These are phyloP conservation scores for Zygotorulaspora chibaensis DNA, from an alignment of 805 yeast genomes.

Conservation along the genomic window DNA sequence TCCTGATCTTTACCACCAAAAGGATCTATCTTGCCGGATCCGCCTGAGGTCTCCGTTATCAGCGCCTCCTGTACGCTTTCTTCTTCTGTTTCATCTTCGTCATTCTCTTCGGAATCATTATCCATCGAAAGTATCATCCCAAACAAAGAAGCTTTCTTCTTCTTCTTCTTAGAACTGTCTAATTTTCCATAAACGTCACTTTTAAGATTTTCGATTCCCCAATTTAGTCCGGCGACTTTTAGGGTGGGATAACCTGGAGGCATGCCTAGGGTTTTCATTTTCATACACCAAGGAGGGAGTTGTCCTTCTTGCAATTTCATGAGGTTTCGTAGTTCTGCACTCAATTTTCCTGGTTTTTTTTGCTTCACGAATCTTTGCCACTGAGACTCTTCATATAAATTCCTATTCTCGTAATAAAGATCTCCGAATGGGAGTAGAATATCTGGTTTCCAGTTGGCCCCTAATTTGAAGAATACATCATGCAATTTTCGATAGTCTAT, in stretches of 20 bases:
- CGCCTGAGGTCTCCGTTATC: background rate
- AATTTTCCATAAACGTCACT: slow-evolving; percentile 35
- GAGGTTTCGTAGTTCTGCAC: slow-evolving; percentile 60
- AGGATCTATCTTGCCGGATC: background rate
- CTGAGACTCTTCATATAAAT: slow-evolving; percentile 43
- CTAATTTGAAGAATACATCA: slow-evolving; percentile 82
- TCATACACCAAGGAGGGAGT: slow-evolving; percentile 76
- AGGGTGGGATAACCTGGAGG: slow-evolving; percentile 79
- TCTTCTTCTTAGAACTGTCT: slow-evolving; percentile 12
- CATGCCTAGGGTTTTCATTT: slow-evolving; percentile 66
- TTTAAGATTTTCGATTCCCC: slow-evolving; percentile 38
- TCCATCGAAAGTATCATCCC: slow-evolving; percentile 32
- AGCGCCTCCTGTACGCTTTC: background rate
- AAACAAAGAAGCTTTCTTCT: slow-evolving; percentile 23
- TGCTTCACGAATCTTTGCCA: slow-evolving; percentile 33
- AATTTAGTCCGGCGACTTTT: slow-evolving; percentile 51
- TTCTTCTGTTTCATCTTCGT: slow-evolving; percentile 6
- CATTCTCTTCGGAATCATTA: slow-evolving; percentile 13
- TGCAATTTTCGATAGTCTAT: slow-evolving; percentile 77
- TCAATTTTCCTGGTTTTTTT: slow-evolving; percentile 63
- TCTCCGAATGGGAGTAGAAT: slow-evolving; percentile 64
- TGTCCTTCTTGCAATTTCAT: slow-evolving; percentile 56
- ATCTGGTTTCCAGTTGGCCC: slow-evolving; percentile 59
- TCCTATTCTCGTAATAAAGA: slow-evolving; percentile 73
- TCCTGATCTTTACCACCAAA: background rate